Base-by-base conservation (phyloP, 495 filamentous ascomycete genomes). In the Tuber magnatum region DNA sequence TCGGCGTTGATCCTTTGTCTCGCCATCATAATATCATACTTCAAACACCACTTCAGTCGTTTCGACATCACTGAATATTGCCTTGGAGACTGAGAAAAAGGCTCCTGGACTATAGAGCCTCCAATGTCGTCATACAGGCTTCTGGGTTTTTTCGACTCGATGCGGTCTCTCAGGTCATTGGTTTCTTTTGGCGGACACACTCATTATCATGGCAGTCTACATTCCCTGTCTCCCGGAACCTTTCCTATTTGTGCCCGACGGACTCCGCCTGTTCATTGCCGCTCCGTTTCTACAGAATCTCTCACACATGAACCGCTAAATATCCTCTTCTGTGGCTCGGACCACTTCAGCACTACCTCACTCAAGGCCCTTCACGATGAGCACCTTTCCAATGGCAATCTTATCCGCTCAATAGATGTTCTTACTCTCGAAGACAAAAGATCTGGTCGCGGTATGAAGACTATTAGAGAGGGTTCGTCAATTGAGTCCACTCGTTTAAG, bases 251-350 rank as follows among this genome's bases (percentile, higher is more conserved):
- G 14, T 35, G 18, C 28, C 28, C 56, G 28, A 35, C 12, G 28
- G 28, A 65, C 56, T 65, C 18, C 28, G 56, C 28, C 56, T 35
- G 12, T 18, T 20, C 56, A 65, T 35, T 35, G 85, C 32, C 73
- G 70, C n/a, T 56, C 65, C n/a, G 61, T 41, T 22, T 78, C 77
- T n/a, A n/a, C 43, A 40, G 46, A 44, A 12, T 71, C 76, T 20
- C 22, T 32, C 8, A 28, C 39, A 28, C 28, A 28, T 7, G 46
- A 68, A n/a, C 93, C 93, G 2, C 87, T 99, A 41, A 88, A 91
- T n/a, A 93, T 99, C 71, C 89, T 99, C 28, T 99, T 97, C 84
- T 98, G 94, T 83, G 95, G 95, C 40, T 96, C 96, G 18, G 95
- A 99, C 82, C 87, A 91, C 9, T 97, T 97, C 84, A 97, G 94